A percentile compares a stretch with the other conserved stretches of the same genome.
Conservation (phyloP, 2,329 filamentous ascomycete species). For the Ceratocystis variospora region DNA sequence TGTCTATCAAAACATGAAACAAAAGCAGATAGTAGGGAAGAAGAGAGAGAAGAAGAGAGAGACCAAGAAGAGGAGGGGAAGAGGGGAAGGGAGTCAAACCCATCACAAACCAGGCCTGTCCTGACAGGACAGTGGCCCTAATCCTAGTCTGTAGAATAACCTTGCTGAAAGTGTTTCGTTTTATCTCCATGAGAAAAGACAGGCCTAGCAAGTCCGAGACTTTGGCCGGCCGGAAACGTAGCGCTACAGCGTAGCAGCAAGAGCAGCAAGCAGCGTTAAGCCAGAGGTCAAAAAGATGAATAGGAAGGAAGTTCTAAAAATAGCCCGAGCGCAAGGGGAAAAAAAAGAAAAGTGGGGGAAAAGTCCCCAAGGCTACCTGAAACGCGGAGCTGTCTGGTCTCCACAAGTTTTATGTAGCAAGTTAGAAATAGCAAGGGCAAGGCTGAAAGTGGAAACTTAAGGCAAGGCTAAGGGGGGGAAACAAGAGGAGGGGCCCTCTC, state of each 20-base stretch:
- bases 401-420: background rate
- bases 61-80: background rate
- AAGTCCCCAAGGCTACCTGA: constrained; percentile 6
- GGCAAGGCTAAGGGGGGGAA: background rate
- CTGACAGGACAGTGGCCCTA: background rate
- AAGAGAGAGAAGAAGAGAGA: background rate
- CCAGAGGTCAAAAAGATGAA: background rate
- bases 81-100: background rate
- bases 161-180: background rate
- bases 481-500: background rate
- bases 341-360: background rate
- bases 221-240: background rate
- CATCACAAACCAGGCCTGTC: no score
- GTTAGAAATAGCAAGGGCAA: background rate
- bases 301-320: background rate
- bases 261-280: no score
- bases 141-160: background rate
- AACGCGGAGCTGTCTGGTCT: constrained; percentile 3
- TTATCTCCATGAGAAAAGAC: background rate
- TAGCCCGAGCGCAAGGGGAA: no score
- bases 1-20: background rate
- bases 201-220: background rate
- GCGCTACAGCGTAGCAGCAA: background rate
- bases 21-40: background rate
- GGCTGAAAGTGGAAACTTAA: background rate